phyloP scores from a whole-genome alignment of 2,329 filamentous ascomycete genomes.

The Aureobasidium namibiae region DNA sequence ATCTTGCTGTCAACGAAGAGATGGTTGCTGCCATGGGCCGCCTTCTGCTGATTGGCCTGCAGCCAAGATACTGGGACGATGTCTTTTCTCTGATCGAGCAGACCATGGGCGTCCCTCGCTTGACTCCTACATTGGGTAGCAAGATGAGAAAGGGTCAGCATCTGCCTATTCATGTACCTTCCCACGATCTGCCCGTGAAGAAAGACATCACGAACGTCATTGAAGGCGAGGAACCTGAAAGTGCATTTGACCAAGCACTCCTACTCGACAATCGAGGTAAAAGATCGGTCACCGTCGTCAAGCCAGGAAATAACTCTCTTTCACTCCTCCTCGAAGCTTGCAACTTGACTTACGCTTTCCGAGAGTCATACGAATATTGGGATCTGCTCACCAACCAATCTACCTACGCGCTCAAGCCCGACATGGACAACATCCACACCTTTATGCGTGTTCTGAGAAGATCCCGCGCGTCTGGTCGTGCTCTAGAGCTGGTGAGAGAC shows the following conservation, averaged over 20 bases:
- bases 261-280: neutral
- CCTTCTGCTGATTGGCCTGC: conserved; percentile 58
- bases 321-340: conserved; percentile 62
- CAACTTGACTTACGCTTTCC: conserved; percentile 50
- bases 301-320: conserved; percentile 50
- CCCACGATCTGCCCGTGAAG: neutral
- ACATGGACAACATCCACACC: conserved; percentile 59
- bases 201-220: neutral
- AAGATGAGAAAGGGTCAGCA: conserved; percentile 21
- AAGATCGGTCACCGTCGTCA: conserved; percentile 29
- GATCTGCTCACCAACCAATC: conserved; percentile 51
- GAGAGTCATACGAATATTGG: conserved; percentile 68
- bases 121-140: conserved; percentile 31
- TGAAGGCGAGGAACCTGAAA: conserved; percentile 13
- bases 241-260: neutral
- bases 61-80: conserved; percentile 57
- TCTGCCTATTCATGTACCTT: conserved; percentile 18
- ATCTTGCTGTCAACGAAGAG: conserved; percentile 65
- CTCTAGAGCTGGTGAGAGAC: conserved; percentile 30
- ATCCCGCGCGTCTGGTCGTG: conserved; percentile 56
- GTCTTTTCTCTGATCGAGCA: conserved; percentile 71
- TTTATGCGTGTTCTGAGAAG: conserved; percentile 60
- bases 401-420: conserved; percentile 57
- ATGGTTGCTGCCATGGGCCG: conserved; percentile 76
- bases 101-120: conserved; percentile 66